These are phyloP conservation scores for Penicillium olsonii DNA, from an alignment of 2,329 filamentous ascomycete species.

Conservation along the genomic window DNA sequence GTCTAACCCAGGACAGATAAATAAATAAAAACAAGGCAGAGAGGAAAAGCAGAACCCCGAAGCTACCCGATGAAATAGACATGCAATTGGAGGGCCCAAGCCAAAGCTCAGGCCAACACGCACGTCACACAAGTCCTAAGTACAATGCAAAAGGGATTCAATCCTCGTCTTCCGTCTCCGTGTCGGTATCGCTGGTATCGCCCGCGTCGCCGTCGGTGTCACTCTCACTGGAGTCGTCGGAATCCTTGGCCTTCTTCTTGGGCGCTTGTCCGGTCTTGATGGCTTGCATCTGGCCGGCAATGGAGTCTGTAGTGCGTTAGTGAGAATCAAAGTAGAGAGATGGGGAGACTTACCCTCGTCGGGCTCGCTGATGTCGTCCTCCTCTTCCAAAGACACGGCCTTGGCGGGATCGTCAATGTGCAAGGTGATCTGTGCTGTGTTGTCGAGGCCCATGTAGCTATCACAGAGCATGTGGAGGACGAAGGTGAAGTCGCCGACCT, in stretches of 20 bases:
- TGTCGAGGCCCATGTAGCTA: slow-evolving; percentile 92
- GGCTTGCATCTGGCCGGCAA: slow-evolving; percentile 87
- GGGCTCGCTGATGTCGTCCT: slow-evolving; percentile 96
- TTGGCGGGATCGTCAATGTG: slow-evolving; percentile 87
- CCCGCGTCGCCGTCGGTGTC: slow-evolving; percentile 65
- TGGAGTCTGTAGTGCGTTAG: slow-evolving; percentile 63
- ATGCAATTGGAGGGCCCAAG: neutral
- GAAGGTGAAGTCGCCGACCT: slow-evolving; percentile 90
- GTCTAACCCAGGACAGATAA: neutral
- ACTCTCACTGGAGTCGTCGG: slow-evolving; percentile 64
- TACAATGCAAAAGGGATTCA: slow-evolving; percentile 31
- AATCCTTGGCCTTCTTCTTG: slow-evolving; percentile 59
- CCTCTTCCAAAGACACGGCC: slow-evolving; percentile 74
- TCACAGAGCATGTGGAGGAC: slow-evolving; percentile 93
- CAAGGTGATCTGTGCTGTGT: slow-evolving; percentile 85
- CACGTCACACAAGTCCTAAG: slow-evolving; percentile 21
- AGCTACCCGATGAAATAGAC: slow-evolving; percentile 18
- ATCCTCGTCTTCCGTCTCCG: slow-evolving; percentile 79
- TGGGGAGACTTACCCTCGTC: slow-evolving; percentile 76
- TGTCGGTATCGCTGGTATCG: slow-evolving; percentile 59
- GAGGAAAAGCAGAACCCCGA: slow-evolving; percentile 7
- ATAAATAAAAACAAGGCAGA: neutral
- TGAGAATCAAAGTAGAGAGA: slow-evolving; percentile 5
- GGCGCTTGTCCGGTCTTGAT: slow-evolving; percentile 69
- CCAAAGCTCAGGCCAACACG: slow-evolving; percentile 3